phyloP scores from a whole-genome alignment of 2,329 filamentous ascomycete genomes.

The Pseudogymnoascus sp. region DNA sequence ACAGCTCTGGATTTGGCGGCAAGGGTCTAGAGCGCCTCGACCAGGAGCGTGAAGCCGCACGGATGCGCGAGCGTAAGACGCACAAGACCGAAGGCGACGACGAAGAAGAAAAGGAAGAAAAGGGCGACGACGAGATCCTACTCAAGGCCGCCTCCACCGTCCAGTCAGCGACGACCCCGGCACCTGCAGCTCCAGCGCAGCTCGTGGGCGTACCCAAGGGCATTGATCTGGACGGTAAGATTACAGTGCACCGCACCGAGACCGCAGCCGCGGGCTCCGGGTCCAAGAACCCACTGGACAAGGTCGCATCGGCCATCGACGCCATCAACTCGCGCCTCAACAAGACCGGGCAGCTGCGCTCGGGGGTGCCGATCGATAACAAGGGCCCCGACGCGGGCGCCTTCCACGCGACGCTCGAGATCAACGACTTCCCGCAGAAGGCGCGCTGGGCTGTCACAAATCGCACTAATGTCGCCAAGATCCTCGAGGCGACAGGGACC shows the following conservation, averaged over 20 bases:
- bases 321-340: constrained; percentile 86
- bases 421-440: constrained; percentile 99
- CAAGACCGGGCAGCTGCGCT: constrained; percentile 79
- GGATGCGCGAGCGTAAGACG: constrained; percentile 76
- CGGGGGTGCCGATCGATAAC: constrained; percentile 93
- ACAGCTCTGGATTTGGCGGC: constrained; percentile 83
- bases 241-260: constrained; percentile 65
- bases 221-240: constrained; percentile 57
- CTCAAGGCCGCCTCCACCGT: constrained; percentile 59
- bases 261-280: constrained; percentile 34
- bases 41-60: constrained; percentile 79
- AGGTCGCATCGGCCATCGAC: constrained; percentile 81
- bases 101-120: constrained; percentile 68
- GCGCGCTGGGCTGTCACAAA: constrained; percentile 98
- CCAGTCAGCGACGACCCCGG: constrained; percentile 44
- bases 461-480: constrained; percentile 95
- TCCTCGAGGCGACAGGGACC: constrained; percentile 85
- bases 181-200: constrained; percentile 26
- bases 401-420: constrained; percentile 93
- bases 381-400: constrained; percentile 95
- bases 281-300: constrained; percentile 64
- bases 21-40: constrained; percentile 90
- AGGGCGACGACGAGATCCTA: constrained; percentile 59
- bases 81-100: constrained; percentile 81
- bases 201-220: constrained; percentile 41